Evolutionary conservation across 768 basidiomycete genomes (phyloP).

Genomic region (Boletus reticuloceps): DNA sequence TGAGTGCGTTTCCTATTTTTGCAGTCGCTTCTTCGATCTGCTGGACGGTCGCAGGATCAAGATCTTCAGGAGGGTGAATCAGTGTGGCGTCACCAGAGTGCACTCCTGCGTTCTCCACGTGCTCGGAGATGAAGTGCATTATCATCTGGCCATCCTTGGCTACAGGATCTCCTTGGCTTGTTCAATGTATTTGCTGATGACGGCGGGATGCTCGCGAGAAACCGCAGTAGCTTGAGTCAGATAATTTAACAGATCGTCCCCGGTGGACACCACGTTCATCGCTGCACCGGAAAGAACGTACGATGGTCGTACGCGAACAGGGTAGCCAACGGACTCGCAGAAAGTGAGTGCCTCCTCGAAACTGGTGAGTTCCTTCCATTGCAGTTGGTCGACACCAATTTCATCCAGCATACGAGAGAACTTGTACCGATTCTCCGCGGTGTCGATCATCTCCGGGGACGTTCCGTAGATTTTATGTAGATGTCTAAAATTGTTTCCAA

Average conservation of each 20-base stretch:
- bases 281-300: conserved; percentile 99
- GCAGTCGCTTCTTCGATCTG: conserved; percentile 96
- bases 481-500: conserved; percentile 93
- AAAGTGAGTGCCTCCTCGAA: conserved; percentile 85
- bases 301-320: conserved; percentile 94
- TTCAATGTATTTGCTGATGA: conserved; percentile 99
- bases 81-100: conserved; percentile 99
- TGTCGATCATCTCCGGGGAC: conserved; percentile 99
- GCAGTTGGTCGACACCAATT: conserved; percentile 97
- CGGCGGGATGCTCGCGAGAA: conserved; percentile 94
- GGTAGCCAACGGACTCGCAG: conserved; percentile 92
- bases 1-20: conserved; percentile 96
- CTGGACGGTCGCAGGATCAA: conserved; percentile 93
- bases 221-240: conserved; percentile 94
- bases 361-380: conserved; percentile 95
- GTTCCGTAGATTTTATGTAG: conserved; percentile 98
- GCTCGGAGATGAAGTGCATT: conserved; percentile 99
- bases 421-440: conserved; percentile 98
- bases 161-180: conserved; percentile 98
- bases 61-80: conserved; percentile 96
- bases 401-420: conserved; percentile 97
- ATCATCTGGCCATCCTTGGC: conserved; percentile 97
- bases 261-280: conserved; percentile 98
- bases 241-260: conserved; percentile 88
- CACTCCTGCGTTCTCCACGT: conserved; percentile 98